phyloP scores from a whole-genome alignment of 1,284 basidiomycete genomes.

The Heterobasidion occidentale region DNA sequence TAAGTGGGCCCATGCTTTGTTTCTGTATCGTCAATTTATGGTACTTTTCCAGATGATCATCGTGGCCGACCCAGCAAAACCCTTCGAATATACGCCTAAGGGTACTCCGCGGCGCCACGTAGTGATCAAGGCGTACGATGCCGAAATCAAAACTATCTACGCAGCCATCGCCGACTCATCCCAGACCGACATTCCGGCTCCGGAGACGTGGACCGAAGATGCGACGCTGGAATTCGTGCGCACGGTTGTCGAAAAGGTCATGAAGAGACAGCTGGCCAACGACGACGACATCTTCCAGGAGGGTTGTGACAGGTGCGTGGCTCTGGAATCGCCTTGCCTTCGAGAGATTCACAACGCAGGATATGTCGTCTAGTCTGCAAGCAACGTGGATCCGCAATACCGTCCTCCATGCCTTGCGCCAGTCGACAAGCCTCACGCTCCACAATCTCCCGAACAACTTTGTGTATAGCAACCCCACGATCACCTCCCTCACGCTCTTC shows the following conservation, averaged over 20 bases:
- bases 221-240: conserved; percentile 7
- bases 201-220: conserved; percentile 7
- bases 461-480: conserved; percentile 6
- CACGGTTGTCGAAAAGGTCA: conserved; percentile 6
- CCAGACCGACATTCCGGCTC: conserved; percentile 4
- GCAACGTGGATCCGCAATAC: conserved; percentile 12
- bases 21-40: background rate
- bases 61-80: conserved; percentile 18
- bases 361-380: conserved; percentile 5
- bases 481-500: background rate
- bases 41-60: conserved; percentile 20
- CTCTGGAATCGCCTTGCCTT: too few relatives aligned
- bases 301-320: conserved; percentile 14
- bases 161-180: conserved; percentile 3
- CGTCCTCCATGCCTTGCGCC: conserved; percentile 5
- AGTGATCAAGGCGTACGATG: conserved; percentile 16
- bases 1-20: background rate
- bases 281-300: conserved; percentile 14
- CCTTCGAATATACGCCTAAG: conserved; percentile 24
- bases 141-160: conserved; percentile 22
- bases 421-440: background rate
- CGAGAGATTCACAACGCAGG: background rate
- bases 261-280: conserved; percentile 5
- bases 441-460: conserved; percentile 4
- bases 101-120: conserved; percentile 17